Base-by-base conservation (phyloP, 2,329 filamentous ascomycete genomes). In the Talaromyces verruculosus region DNA sequence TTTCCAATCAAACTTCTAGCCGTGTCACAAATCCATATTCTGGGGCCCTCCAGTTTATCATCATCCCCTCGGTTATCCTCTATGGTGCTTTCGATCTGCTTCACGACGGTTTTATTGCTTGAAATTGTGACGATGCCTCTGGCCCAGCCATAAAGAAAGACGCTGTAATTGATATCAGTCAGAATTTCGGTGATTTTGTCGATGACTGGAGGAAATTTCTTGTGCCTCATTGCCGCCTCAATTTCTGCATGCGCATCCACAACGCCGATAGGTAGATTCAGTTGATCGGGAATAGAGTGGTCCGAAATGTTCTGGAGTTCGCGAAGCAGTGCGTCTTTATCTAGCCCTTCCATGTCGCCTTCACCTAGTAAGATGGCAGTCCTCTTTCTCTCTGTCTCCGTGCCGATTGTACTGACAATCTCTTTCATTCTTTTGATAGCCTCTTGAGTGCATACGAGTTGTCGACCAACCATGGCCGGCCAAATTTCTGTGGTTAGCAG, bases 141-240 rank as follows among this genome's bases (percentile, higher is more conserved):
- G 10, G 82, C 82, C 91, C 91, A 93, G 17, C 90, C 90, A 72
- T 88, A 88, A 62, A 90, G 80, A 72, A 93, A 91, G 8, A 92
- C 89, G 22, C 88, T 88, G 63, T 83, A 78, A 71, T 91, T 92
- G 65, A 91, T 87, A 13, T 81, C 77, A 0, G 85, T 87, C 61
- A 91, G 79, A 5, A 81, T 78, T 8, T 79, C 70, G 5, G 73
- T 80, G 62, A 83, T 83, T 69, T 72, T 79, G 47, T 71, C 73
- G 59, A 73, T 77, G 13, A 85, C 79, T 15, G 73, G 67, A 25
- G 84, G 85, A 7, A 88, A 76, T 13, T 75, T 79, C 13, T 78
- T 74, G 8, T 77, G 71, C 49, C 70, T 55, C 64, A 69, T 72
- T 13, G 68, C 76, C 5, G 69, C 61, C 8, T 75, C 69, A 47